Evolutionary conservation across 345 rosid genomes (phyloP).

Genomic region (Eutrema heterophyllum): DNA sequence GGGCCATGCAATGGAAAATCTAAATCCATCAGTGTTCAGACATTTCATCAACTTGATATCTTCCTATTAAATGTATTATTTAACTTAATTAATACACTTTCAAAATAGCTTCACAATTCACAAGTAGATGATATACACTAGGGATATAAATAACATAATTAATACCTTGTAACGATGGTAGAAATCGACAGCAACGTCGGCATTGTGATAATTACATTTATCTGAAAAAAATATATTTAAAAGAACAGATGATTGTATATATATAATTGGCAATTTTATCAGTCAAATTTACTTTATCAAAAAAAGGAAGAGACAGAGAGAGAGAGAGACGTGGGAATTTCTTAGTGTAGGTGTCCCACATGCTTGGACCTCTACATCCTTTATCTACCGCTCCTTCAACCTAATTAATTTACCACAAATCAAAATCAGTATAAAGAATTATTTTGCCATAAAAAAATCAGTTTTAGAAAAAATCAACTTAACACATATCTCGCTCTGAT

Average conservation of each 20-base stretch:
- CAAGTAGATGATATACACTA: not conserved
- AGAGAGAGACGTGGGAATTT: conserved; percentile 29
- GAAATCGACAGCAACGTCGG: conserved; percentile 43
- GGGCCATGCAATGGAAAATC: conserved; percentile 57
- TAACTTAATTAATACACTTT: not conserved
- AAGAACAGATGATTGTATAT: not conserved
- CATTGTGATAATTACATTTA: conserved; percentile 37
- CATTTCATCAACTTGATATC: conserved; percentile 50
- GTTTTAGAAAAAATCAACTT: not conserved
- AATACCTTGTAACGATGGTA: conserved; percentile 50
- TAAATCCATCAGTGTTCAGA: conserved; percentile 46
- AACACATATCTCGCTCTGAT: not conserved
- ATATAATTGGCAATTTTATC: not conserved
- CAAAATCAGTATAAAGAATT: not conserved
- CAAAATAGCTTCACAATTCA: not conserved
- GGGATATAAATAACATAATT: not conserved
- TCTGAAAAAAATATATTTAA: conserved; percentile 18
- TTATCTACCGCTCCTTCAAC: conserved; percentile 32
- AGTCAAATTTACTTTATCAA: not conserved
- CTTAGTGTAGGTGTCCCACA: conserved; percentile 33
- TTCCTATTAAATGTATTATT: conserved; percentile 29
- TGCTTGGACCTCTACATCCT: conserved; percentile 39
- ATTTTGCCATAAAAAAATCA: not conserved
- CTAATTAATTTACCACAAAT: conserved; percentile 15
- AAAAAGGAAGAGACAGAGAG: not conserved